Evolutionary conservation across 176 grass and related monocot genomes (phyloP).

Genomic region (Saccharum spontaneum): DNA sequence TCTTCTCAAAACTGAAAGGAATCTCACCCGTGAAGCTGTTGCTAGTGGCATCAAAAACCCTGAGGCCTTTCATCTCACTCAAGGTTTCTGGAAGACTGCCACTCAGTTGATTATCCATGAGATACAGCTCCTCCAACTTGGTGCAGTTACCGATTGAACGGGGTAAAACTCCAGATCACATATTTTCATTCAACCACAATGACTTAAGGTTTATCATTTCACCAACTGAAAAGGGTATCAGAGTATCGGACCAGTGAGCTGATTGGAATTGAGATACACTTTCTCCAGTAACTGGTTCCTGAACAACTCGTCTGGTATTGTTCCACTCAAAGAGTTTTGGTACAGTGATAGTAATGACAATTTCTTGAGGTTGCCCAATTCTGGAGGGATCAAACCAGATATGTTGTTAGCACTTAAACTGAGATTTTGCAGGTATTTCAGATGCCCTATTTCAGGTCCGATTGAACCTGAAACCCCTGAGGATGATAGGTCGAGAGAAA

Average conservation of each 20-base stretch:
- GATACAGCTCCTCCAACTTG: conserved; percentile 57
- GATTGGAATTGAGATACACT: conserved; percentile 53
- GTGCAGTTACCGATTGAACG: conserved; percentile 69
- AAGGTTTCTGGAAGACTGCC: conserved; percentile 60
- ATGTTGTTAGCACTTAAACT: conserved; percentile 34
- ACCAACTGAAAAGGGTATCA: conserved; percentile 35
- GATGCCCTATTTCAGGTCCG: too few species aligned
- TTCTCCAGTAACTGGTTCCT: conserved; percentile 32
- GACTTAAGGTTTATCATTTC: conserved; percentile 37
- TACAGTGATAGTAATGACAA: conserved; percentile 40
- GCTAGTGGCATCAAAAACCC: conserved; percentile 29
- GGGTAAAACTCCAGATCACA: conserved; percentile 54
- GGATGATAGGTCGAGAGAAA: too few species aligned
- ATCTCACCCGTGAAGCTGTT: conserved; percentile 63
- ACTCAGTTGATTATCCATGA: conserved; percentile 56
- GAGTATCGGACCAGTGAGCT: conserved; percentile 53
- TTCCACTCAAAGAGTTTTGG: conserved; percentile 44
- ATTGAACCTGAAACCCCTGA: too few species aligned
- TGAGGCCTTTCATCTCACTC: conserved; percentile 46
- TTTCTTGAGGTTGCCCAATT: conserved; percentile 57
- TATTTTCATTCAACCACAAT: conserved; percentile 53
- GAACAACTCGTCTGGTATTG: conserved; percentile 62
- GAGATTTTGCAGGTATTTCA: too few species aligned
- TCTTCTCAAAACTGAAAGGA: conserved; percentile 42
- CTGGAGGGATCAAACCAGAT: conserved; percentile 26